Evolutionary conservation across 176 grass and related monocot genomes (phyloP).

Genomic region (Triticum timopheevii): DNA sequence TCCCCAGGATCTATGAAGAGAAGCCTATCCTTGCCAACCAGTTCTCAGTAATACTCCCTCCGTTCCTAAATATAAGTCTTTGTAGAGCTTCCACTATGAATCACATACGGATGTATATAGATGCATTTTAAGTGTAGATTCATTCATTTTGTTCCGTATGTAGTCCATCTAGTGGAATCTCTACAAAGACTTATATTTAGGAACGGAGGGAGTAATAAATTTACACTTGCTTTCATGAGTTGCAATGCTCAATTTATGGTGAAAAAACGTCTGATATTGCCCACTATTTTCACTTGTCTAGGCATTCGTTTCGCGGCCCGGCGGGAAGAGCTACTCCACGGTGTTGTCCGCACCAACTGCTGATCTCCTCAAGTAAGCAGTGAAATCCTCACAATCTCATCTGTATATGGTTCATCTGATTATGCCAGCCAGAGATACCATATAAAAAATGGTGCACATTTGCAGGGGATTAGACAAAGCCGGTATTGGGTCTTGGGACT

Average conservation of each 20-base stretch:
- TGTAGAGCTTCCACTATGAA: too few species aligned
- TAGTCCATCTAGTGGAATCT: too few species aligned
- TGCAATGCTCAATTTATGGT: not conserved
- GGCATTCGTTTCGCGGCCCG: slow-evolving; percentile 57
- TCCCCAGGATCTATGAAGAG: slow-evolving; percentile 60
- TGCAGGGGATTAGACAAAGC: slow-evolving; percentile 47
- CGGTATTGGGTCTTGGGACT: slow-evolving; percentile 64
- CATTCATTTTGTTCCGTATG: too few species aligned
- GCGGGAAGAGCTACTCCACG: slow-evolving; percentile 51
- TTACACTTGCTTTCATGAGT: not conserved
- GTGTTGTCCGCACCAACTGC: slow-evolving; percentile 46
- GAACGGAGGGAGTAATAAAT: too few species aligned
- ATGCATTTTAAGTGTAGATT: too few species aligned
- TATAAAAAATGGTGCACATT: not conserved
- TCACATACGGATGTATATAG: too few species aligned
- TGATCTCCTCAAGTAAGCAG: slow-evolving; percentile 52
- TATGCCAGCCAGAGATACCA: not conserved
- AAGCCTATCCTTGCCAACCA: slow-evolving; percentile 61
- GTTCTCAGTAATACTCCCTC: slow-evolving; percentile 84
- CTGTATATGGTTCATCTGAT: not conserved
- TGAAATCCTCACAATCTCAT: not conserved
- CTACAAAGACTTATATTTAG: too few species aligned
- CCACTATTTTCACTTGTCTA: slow-evolving; percentile 10
- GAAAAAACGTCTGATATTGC: not conserved
- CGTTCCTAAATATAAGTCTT: too few species aligned